phyloP scores from a whole-genome alignment of 768 basidiomycete genomes.

The Floccularia luteovirens region DNA sequence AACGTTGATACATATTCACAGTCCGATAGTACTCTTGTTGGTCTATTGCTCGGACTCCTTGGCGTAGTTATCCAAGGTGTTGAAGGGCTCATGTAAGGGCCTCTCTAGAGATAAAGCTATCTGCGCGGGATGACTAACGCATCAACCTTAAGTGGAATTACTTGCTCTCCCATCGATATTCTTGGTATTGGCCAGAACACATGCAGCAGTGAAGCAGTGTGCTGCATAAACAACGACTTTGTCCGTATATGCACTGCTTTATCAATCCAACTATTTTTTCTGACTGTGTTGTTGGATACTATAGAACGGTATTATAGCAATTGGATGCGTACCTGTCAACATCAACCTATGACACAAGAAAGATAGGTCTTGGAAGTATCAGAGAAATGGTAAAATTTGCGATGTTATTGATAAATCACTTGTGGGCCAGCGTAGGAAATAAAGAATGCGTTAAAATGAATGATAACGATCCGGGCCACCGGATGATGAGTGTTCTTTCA shows the following conservation, averaged over 20 bases:
- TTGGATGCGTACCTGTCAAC: constrained; percentile 31
- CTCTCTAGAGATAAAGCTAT: background rate
- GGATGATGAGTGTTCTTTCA: background rate
- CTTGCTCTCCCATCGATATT: constrained; percentile 21
- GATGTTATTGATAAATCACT: background rate
- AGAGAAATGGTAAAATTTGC: background rate
- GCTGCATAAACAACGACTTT: constrained; percentile 26
- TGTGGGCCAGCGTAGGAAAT: background rate
- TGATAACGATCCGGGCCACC: background rate
- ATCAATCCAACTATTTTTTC: background rate
- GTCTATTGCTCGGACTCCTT: constrained; percentile 14
- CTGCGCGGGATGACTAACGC: background rate
- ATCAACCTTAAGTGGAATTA: constrained; percentile 15
- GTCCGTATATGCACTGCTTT: constrained; percentile 9
- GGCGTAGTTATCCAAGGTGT: constrained; percentile 17
- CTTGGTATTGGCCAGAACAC: constrained; percentile 13
- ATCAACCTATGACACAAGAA: constrained; percentile 12
- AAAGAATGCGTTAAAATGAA: background rate
- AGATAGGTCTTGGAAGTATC: background rate
- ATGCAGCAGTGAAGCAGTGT: constrained; percentile 27
- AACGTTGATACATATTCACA: constrained; percentile 1
- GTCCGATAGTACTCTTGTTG: constrained; percentile 15
- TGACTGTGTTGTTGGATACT: background rate
- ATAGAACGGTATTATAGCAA: constrained; percentile 23
- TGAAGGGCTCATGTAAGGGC: constrained; percentile 18